These are phyloP conservation scores for Blastobotrys elegans DNA, from an alignment of 1,139 yeast species.

Conservation along the genomic window DNA sequence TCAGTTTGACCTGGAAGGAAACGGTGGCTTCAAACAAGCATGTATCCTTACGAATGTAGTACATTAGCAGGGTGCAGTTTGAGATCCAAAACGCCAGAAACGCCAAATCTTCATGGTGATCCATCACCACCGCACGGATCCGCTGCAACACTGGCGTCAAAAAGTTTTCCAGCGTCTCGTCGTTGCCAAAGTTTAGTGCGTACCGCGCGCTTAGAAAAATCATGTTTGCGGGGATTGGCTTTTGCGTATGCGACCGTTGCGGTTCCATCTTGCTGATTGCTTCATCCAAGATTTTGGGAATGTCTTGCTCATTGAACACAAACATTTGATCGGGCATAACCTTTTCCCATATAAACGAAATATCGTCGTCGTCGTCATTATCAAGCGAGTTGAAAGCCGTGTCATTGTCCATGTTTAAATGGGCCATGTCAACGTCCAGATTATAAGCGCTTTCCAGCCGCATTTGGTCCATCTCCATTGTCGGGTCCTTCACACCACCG, in stretches of 20 bases:
- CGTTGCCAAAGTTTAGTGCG: constrained; percentile 37
- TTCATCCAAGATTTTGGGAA: constrained; percentile 37
- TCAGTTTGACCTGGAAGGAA: constrained; percentile 32
- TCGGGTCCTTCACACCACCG: constrained; percentile 22
- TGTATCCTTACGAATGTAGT: constrained; percentile 38
- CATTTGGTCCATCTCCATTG: constrained; percentile 23
- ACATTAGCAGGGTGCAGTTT: constrained; percentile 36
- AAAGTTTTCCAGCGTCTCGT: constrained; percentile 33
- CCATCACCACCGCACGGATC: constrained; percentile 31
- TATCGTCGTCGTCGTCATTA: constrained; percentile 8
- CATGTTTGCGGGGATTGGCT: constrained; percentile 42
- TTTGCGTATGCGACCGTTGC: constrained; percentile 35
- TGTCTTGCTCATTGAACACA: constrained; percentile 36
- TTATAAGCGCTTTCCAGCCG: constrained; percentile 31
- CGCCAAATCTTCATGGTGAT: constrained; percentile 37
- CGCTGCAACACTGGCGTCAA: constrained; percentile 35
- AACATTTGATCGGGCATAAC: constrained; percentile 40
- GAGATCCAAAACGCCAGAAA: constrained; percentile 41
- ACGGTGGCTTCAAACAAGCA: constrained; percentile 31
- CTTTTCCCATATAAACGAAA: constrained; percentile 36
- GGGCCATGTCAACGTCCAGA: constrained; percentile 32
- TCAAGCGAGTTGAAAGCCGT: background rate
- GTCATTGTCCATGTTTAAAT: constrained; percentile 16
- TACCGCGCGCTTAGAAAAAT: constrained; percentile 39
- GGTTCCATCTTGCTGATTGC: constrained; percentile 38